A percentile compares a stretch with the other conserved stretches of the same genome.
Evolutionary conservation across 306 rosid genomes (phyloP).

Genomic region (Calophaca sinica): DNA sequence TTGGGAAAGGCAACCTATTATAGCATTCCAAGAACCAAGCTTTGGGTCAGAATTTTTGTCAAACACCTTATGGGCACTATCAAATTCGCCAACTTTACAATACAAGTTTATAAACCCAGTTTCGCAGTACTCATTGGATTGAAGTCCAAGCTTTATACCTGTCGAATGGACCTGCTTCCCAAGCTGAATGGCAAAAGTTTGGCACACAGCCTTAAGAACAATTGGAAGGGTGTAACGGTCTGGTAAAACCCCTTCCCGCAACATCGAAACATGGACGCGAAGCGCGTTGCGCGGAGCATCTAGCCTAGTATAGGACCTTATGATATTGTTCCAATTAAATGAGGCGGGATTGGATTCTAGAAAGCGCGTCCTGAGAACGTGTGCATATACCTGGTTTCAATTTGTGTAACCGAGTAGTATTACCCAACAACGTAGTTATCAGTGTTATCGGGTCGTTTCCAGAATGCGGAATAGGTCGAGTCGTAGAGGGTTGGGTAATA

Average conservation of each 20-base stretch:
- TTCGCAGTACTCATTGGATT: slow-evolving; percentile 69
- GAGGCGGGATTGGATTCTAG: slow-evolving; percentile 55
- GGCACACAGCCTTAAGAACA: slow-evolving; percentile 64
- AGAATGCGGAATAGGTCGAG: background rate
- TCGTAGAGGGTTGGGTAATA: slow-evolving; percentile 2
- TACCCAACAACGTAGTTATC: slow-evolving; percentile 50
- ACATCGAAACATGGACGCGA: slow-evolving; percentile 55
- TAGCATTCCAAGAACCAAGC: slow-evolving; percentile 83
- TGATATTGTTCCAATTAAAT: slow-evolving; percentile 73
- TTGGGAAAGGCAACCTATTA: slow-evolving; percentile 70
- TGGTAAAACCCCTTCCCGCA: slow-evolving; percentile 60
- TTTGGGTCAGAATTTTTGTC: slow-evolving; percentile 69
- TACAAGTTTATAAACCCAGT: slow-evolving; percentile 68
- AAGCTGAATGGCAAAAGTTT: slow-evolving; percentile 44
- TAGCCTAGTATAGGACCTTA: slow-evolving; percentile 64
- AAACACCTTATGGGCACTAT: slow-evolving; percentile 64
- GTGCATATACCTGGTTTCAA: slow-evolving; percentile 58
- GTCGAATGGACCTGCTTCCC: slow-evolving; percentile 69
- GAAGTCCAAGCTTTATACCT: slow-evolving; percentile 64
- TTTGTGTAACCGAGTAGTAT: slow-evolving; percentile 43
- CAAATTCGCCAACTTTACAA: slow-evolving; percentile 67
- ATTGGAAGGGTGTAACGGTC: slow-evolving; percentile 77
- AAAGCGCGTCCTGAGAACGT: slow-evolving; percentile 53
- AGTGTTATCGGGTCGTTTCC: slow-evolving; percentile 40
- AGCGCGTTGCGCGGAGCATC: slow-evolving; percentile 62